phyloP scores from a whole-genome alignment of 164 flowering plant genomes.

The Stephania cephalantha region DNA sequence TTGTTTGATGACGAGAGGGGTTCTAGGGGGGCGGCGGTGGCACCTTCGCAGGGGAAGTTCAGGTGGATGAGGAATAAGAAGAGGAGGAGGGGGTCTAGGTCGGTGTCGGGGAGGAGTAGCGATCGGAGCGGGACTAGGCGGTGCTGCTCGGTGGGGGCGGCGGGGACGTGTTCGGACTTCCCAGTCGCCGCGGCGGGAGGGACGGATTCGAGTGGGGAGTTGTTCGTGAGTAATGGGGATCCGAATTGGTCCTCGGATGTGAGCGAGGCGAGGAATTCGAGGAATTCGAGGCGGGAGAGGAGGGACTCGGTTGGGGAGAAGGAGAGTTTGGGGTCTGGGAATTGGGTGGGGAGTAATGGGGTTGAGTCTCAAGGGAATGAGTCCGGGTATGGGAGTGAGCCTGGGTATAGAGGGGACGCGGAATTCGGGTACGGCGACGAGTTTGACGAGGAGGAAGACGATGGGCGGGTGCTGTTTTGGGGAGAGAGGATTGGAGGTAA shows the following conservation, averaged over 20 bases:
- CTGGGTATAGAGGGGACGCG: slow-evolving; percentile 87
- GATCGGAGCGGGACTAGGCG: slow-evolving; percentile 67
- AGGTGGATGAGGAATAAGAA: slow-evolving; percentile 57
- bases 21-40: slow-evolving; percentile 15
- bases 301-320: slow-evolving; percentile 34
- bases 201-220: slow-evolving; percentile 94
- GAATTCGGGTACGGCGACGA: slow-evolving; percentile 90
- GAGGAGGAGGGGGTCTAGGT: slow-evolving; percentile 68
- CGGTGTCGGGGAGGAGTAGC: slow-evolving; percentile 82
- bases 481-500: slow-evolving; percentile 55
- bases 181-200: slow-evolving; percentile 64
- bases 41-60: slow-evolving; percentile 23
- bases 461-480: slow-evolving; percentile 50
- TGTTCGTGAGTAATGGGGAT: slow-evolving; percentile 73
- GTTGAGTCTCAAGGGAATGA: slow-evolving; percentile 58
- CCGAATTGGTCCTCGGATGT: slow-evolving; percentile 81
- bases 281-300: slow-evolving; percentile 43
- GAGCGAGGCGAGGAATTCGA: slow-evolving; percentile 49
- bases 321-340: slow-evolving; percentile 40
- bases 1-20: slow-evolving; percentile 50
- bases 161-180: slow-evolving; percentile 79
- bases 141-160: slow-evolving; percentile 74
- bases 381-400: slow-evolving; percentile 93
- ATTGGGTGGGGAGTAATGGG: slow-evolving; percentile 27
- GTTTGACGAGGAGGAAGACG: slow-evolving; percentile 88